Evolutionary conservation across 371 early-diverging fungal genomes (phyloP), one percentile per base, ranked within the genome.

Genomic region (Zychaea mexicana): DNA sequence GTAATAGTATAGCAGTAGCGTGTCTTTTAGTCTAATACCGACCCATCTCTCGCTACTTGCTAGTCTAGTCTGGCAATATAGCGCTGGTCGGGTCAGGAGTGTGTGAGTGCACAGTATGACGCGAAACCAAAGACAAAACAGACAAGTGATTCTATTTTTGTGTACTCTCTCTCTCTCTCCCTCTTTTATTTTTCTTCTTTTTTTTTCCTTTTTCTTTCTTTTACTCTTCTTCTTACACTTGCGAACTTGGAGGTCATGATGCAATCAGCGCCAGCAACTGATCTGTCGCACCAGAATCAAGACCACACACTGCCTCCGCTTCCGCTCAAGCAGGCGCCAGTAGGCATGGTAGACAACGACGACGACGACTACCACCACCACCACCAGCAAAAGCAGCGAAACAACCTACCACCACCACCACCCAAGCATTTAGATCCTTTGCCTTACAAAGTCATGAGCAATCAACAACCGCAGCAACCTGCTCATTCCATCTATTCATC

Each of bases 281-380:
- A 55, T 55, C 31, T 21, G 22, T 13, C 56, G 8, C 31, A 31
- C 53, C 52, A 57, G 26, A 42, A 54, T 57, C 57, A 64, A 58
- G 26, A 57, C 8, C 52, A 32, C 55, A 54, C 15, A 45, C 9
- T 38, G 38, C 57, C 57, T 19, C 57, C 38, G 22, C 58, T 38
- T 57, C 58, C 58, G 58, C 39, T 57, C 42, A 57, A 57, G 58
- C 58, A 57, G 13, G 31, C 58, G 0, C 39, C 38, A n/a, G n/a
- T n/a, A n/a, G n/a, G n/a, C 22, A 28, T 1, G 5, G 12, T 30
- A 31, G n/a, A 30, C 30, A 55, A 46, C 19, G n/a, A 46, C 17
- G n/a, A 46, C 45, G 21, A 26, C 52, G 27, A 28, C 28, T 30
- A 17, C 52, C 52, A 26, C 52, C 52, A 15, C 53, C 24, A 28